Conservation (phyloP, 106 monocot species). For the Platanthera guangdongensis region DNA sequence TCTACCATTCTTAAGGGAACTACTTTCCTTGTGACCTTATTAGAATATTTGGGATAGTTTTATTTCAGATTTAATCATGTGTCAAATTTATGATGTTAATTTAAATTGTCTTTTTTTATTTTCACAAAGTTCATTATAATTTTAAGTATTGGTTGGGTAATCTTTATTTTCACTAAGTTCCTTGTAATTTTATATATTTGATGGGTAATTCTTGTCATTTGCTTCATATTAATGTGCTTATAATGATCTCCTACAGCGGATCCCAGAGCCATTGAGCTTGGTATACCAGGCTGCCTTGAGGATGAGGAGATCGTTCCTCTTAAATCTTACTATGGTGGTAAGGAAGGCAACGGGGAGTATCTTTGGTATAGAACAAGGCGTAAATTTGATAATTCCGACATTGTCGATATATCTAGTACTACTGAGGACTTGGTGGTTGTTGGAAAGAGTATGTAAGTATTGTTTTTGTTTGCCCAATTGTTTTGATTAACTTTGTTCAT, state of each 20-base stretch:
- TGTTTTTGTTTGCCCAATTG: background rate
- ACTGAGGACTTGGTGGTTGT: conserved; percentile 35
- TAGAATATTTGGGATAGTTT: no score
- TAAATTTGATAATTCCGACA: conserved; percentile 36
- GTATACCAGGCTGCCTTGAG: conserved; percentile 61
- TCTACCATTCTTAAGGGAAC: no score
- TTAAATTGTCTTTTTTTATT: no score
- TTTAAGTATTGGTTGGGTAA: background rate
- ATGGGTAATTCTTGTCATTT: background rate
- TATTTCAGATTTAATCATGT: no score
- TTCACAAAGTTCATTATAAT: background rate
- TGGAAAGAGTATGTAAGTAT: conserved; percentile 59
- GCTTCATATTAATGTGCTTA: background rate
- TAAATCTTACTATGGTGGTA: conserved; percentile 89
- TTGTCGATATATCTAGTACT: conserved; percentile 19
- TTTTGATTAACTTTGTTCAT: background rate
- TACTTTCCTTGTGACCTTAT: no score
- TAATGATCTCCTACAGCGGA: conserved; percentile 35
- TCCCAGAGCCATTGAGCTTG: conserved; percentile 71
- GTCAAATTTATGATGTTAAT: no score
- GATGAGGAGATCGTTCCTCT: conserved; percentile 69
- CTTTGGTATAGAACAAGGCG: conserved; percentile 73
- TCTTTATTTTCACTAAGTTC: no score
- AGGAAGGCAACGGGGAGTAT: conserved; percentile 65
- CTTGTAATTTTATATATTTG: background rate